Percentiles rank a stretch among this genome's conserved stretches.
These are phyloP conservation scores for Sporothrix curviconia DNA, from an alignment of 2,329 filamentous ascomycete species.

Conservation along the genomic window DNA sequence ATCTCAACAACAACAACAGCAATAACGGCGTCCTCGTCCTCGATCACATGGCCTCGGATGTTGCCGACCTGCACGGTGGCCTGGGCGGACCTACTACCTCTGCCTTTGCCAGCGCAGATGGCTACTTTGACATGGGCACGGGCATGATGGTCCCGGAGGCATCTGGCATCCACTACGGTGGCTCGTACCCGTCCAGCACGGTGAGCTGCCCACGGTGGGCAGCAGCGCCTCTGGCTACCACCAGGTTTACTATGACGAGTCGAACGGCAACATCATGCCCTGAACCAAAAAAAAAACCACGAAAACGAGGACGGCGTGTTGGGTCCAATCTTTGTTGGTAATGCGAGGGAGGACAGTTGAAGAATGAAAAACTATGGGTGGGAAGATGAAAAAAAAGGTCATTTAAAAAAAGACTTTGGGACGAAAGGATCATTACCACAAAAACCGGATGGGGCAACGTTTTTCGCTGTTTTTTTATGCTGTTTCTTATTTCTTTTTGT, in stretches of 20 bases:
- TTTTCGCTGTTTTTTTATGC: not conserved
- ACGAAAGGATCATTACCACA: not conserved
- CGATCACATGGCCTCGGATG: not conserved
- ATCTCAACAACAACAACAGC: too few species aligned
- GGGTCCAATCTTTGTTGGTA: too few species aligned
- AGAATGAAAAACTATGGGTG: not conserved
- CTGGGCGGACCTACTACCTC: not conserved
- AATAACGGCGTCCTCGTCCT: not conserved
- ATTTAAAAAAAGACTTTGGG: not conserved
- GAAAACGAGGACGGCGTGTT: too few species aligned
- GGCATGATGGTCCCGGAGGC: not conserved
- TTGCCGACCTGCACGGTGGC: not conserved
- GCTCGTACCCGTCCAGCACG: not conserved
- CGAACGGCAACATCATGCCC: not conserved
- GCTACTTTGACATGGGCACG: not conserved
- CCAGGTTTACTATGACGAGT: not conserved
- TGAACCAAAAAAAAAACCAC: not conserved
- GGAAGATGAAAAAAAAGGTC: not conserved
- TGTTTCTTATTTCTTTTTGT: not conserved
- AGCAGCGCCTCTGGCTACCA: not conserved
- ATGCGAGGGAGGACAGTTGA: too few species aligned
- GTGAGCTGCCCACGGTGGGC: not conserved
- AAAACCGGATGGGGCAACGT: not conserved
- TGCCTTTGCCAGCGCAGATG: not conserved
- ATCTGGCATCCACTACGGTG: not conserved